A percentile compares a stretch with the other conserved stretches of the same genome.
phyloP scores from a whole-genome alignment of 106 monocot genomes.

The Dendrobium catenatum region DNA sequence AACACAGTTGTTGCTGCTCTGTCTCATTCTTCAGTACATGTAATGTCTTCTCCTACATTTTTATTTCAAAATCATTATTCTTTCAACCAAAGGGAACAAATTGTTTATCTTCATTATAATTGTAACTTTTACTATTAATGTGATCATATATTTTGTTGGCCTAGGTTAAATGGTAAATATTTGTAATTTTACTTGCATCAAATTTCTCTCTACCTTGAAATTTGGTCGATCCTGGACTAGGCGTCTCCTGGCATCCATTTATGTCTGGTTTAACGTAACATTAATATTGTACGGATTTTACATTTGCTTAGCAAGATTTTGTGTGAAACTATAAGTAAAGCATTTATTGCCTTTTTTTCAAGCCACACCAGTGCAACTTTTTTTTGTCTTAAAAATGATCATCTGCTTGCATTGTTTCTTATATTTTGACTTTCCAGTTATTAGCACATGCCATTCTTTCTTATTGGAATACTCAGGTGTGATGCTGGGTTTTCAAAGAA shows the following conservation, averaged over 20 bases:
- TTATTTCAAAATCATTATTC: not conserved
- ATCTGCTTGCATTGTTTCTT: not conserved
- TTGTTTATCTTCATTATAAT: not conserved
- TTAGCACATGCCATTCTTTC: not conserved
- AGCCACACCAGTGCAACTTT: not conserved
- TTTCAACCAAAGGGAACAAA: not conserved
- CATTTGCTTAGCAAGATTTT: not conserved
- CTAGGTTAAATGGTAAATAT: not conserved
- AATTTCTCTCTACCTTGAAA: not conserved
- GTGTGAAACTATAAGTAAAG: not conserved
- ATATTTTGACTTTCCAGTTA: not conserved
- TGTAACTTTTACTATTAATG: not conserved
- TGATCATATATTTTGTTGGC: not conserved
- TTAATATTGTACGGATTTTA: not conserved
- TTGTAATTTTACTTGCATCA: constrained; percentile 1
- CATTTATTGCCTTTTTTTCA: not conserved
- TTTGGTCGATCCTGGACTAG: not conserved
- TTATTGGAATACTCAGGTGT: not conserved
- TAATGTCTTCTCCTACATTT: constrained; percentile 21
- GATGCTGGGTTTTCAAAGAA: no score
- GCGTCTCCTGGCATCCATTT: not conserved
- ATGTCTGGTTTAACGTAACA: not conserved
- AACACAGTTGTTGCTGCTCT: constrained; percentile 84
- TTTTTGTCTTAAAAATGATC: not conserved
- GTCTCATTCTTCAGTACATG: constrained; percentile 85